Evolutionary conservation across 345 rosid genomes (phyloP).

Genomic region (Tarenaya hassleriana): DNA sequence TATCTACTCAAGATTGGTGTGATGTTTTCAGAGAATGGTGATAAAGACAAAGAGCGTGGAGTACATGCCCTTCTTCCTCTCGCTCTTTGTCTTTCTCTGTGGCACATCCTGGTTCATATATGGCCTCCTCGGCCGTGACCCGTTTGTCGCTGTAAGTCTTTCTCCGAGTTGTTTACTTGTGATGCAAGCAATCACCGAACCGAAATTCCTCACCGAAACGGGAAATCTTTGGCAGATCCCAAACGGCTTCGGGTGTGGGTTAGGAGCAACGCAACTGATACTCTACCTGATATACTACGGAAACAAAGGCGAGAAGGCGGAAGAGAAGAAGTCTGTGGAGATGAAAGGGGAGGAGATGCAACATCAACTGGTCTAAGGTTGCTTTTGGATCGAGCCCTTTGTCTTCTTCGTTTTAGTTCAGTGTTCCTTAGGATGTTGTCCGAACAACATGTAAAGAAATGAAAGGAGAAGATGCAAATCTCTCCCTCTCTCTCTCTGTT

Average conservation of each 20-base stretch:
- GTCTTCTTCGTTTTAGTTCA: too few relatives aligned
- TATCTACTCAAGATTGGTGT: not conserved
- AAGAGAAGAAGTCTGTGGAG: constrained; percentile 31
- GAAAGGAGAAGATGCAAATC: too few relatives aligned
- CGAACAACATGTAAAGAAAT: too few relatives aligned
- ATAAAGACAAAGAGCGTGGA: constrained; percentile 89
- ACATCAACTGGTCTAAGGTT: too few relatives aligned
- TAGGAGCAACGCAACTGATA: constrained; percentile 70
- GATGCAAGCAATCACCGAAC: not conserved
- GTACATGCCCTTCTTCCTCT: constrained; percentile 93
- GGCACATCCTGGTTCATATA: constrained; percentile 94
- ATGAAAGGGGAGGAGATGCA: constrained; percentile 30
- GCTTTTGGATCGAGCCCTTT: too few relatives aligned
- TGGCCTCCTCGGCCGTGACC: constrained; percentile 82
- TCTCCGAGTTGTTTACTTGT: not conserved
- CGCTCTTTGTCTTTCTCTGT: constrained; percentile 81
- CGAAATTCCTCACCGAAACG: too few relatives aligned
- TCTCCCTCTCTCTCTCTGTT: too few relatives aligned
- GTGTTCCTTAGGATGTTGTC: too few relatives aligned
- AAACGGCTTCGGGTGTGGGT: constrained; percentile 79
- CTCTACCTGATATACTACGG: constrained; percentile 69
- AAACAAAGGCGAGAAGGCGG: constrained; percentile 34
- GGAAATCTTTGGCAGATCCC: not conserved
- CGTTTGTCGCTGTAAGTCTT: constrained; percentile 69
- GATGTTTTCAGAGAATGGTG: constrained; percentile 64